Percentiles rank a stretch among this genome's conserved stretches.
These are phyloP conservation scores for Clarireedia paspali DNA, from an alignment of 2,329 filamentous ascomycete species.

Conservation along the genomic window DNA sequence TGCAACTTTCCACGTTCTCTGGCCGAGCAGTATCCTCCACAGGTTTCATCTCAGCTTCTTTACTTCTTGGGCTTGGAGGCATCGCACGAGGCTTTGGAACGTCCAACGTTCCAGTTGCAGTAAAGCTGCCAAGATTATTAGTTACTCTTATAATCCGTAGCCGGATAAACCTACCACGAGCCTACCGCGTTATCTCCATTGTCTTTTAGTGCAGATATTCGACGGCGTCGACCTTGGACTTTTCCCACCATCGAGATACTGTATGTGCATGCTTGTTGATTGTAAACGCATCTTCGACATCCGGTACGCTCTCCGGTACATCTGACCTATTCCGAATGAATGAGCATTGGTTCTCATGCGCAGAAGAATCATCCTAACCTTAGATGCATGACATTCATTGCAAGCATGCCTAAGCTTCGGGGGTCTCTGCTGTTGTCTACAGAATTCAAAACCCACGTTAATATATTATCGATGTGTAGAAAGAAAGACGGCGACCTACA, in stretches of 20 bases:
- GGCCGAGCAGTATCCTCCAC: too few relatives aligned
- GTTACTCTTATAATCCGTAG: too few relatives aligned
- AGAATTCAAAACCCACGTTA: neutral
- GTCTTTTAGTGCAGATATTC: neutral
- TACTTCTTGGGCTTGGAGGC: too few relatives aligned
- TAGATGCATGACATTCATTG: conserved; percentile 7
- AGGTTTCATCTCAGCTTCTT: too few relatives aligned
- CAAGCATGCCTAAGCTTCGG: conserved; percentile 7
- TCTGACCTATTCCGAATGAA: conserved; percentile 3
- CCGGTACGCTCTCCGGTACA: conserved; percentile 4
- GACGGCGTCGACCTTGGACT: conserved; percentile 1
- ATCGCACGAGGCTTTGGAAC: too few relatives aligned
- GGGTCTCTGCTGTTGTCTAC: neutral
- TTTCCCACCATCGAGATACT: conserved; percentile 8
- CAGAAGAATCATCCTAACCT: neutral
- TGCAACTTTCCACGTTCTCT: too few relatives aligned
- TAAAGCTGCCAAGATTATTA: too few relatives aligned
- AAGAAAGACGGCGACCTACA: neutral
- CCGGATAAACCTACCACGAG: neutral
- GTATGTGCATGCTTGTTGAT: conserved; percentile 3
- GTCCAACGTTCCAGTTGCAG: too few relatives aligned
- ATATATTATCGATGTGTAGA: neutral
- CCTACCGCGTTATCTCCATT: neutral
- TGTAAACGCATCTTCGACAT: conserved; percentile 4
- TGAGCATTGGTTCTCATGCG: neutral